phyloP scores from a whole-genome alignment of 306 rosid genomes.

The Lathyrus oleraceus region DNA sequence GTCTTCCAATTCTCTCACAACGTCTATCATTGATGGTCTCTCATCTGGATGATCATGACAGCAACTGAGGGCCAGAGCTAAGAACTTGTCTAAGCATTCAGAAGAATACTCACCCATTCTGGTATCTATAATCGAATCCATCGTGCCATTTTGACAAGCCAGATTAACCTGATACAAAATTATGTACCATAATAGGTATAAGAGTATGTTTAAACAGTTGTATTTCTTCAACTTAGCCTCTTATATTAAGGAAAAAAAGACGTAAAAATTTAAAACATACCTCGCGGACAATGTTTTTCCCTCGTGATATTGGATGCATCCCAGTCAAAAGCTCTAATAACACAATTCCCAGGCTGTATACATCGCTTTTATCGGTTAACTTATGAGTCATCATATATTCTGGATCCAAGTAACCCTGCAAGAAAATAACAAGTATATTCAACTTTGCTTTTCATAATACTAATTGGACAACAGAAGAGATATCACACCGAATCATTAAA shows the following conservation, averaged over 20 bases:
- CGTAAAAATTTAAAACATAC: conserved; percentile 41
- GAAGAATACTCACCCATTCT: conserved; percentile 61
- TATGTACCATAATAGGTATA: not conserved
- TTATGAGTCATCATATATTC: conserved; percentile 72
- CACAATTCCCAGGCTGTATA: conserved; percentile 78
- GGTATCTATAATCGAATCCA: conserved; percentile 56
- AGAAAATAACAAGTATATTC: conserved; percentile 9
- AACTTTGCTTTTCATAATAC: not conserved
- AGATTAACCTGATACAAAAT: conserved; percentile 53
- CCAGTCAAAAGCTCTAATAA: conserved; percentile 70
- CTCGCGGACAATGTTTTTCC: conserved; percentile 84
- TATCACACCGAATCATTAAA: conserved; percentile 21
- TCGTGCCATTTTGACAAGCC: conserved; percentile 51
- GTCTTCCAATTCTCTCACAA: conserved; percentile 72
- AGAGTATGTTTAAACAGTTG: not conserved
- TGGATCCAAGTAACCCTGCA: conserved; percentile 83
- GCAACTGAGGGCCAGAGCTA: conserved; percentile 61
- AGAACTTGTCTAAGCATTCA: conserved; percentile 55
- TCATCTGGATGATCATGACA: conserved; percentile 60
- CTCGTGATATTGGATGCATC: conserved; percentile 70
- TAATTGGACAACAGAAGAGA: not conserved
- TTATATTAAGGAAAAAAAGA: not conserved
- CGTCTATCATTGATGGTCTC: conserved; percentile 67
- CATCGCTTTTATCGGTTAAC: conserved; percentile 80
- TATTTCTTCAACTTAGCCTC: not conserved